phyloP scores from a whole-genome alignment of 139 green algal species.

The Edaphochlamys debaryana region DNA sequence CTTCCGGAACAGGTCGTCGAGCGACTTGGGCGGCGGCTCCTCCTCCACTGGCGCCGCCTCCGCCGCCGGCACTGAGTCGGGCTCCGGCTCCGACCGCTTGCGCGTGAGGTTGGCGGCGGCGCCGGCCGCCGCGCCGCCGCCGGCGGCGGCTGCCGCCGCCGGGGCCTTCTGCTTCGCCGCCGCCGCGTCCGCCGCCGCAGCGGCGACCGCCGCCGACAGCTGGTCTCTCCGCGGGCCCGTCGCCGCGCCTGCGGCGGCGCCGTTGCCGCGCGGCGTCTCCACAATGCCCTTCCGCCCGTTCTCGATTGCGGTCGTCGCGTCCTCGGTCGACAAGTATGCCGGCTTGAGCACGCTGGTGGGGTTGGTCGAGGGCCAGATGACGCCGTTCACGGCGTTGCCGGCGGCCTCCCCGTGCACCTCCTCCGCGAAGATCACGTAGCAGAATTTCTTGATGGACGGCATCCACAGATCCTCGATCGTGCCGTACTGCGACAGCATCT shows the following conservation, averaged over 20 bases:
- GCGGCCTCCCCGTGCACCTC: constrained; percentile 68
- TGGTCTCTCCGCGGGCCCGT: not conserved
- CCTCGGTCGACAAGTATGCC: constrained; percentile 55
- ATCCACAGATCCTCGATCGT: constrained; percentile 83
- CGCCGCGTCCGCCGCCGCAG: not conserved
- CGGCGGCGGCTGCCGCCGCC: not conserved
- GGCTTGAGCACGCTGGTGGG: constrained; percentile 58
- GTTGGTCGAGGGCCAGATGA: constrained; percentile 63
- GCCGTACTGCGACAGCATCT: constrained; percentile 65
- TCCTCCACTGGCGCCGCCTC: not conserved
- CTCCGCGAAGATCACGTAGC: constrained; percentile 71
- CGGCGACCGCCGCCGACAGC: not conserved
- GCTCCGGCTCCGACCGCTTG: not conserved
- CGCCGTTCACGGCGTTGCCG: constrained; percentile 50
- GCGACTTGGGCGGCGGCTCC: not conserved
- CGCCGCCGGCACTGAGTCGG: not conserved
- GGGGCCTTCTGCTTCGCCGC: not conserved
- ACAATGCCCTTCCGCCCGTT: constrained; percentile 20
- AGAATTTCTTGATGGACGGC: constrained; percentile 82
- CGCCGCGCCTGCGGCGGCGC: constrained; percentile 26
- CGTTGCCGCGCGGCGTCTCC: not conserved
- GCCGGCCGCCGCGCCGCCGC: not conserved
- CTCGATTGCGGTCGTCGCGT: constrained; percentile 65
- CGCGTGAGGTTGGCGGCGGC: not conserved
- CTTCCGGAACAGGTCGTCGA: constrained; percentile 88